A percentile compares a stretch with the other conserved stretches of the same genome.
Evolutionary conservation across 2,329 filamentous ascomycete species (phyloP).

Genomic region (Thielaviopsis euricoi): DNA sequence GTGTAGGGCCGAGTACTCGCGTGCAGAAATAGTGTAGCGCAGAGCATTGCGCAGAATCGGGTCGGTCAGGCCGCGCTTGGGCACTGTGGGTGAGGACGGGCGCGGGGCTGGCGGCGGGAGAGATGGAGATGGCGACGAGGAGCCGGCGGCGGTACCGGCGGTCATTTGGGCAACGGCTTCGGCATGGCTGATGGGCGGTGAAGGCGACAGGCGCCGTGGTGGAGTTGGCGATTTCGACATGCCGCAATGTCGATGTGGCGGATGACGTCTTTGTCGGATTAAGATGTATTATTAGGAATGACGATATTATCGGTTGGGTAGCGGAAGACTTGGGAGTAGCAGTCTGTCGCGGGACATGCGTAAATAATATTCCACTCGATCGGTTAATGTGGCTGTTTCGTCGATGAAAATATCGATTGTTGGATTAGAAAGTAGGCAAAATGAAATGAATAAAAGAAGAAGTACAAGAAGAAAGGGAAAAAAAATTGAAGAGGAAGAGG

Average conservation of each 20-base stretch:
- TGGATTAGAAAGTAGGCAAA: not conserved
- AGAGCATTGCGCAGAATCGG: conserved; percentile 71
- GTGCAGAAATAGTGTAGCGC: conserved; percentile 68
- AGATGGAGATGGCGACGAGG: not conserved
- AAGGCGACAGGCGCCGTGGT: conserved; percentile 1
- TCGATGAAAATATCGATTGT: not conserved
- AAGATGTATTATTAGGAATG: not conserved
- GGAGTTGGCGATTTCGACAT: conserved; percentile 4
- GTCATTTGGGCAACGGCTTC: conserved; percentile 4
- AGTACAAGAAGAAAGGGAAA: not conserved
- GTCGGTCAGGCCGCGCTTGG: conserved; percentile 25
- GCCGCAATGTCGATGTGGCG: not conserved
- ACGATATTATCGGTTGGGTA: not conserved
- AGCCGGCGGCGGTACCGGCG: not conserved
- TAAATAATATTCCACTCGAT: not conserved
- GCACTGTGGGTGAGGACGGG: not conserved
- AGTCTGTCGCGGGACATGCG: not conserved
- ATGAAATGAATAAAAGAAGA: not conserved
- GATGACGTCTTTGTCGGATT: not conserved
- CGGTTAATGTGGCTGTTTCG: not conserved
- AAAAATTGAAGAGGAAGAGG: not conserved
- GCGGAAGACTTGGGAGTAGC: not conserved
- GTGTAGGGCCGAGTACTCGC: conserved; percentile 75
- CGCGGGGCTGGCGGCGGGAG: conserved; percentile 1
- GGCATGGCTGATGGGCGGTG: conserved; percentile 1